Base-by-base conservation (phyloP, 192 early-diverging fungal genomes). In the Phlyctochytrium planicorne region DNA sequence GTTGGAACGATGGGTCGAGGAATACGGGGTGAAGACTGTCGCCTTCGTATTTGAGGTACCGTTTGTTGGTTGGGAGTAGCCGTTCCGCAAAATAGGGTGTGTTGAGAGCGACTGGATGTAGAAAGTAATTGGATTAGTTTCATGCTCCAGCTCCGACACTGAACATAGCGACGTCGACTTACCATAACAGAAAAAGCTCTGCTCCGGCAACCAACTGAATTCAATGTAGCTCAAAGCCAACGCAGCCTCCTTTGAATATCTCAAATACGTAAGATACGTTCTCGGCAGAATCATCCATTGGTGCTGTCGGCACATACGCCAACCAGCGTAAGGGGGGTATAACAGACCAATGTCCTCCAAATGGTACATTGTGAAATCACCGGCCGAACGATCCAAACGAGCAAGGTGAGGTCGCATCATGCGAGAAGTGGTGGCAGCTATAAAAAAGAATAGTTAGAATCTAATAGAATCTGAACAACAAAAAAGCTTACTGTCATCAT, bases 251-350 rank as follows among this genome's bases (percentile, higher is more conserved):
- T 34, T 52, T n/a, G 67, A 65, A 33, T 20, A 52, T 33, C 76
- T 35, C 12, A 72, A 24, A 33, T 62, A 72, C 56, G 60, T 35
- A 3, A 75, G 40, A 47, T 66, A 69, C 33, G 59, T 53, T 1
- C 67, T 61, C 17, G 72, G 52, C 4, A 78, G 34, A 31, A 78
- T 78, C 68, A 78, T 67, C 76, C 73, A 78, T 52, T 77, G 75
- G 55, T 77, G 75, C 17, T 77, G 71, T 52, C 68, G 68, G 30
- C 62, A 60, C 17, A 47, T 68, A 24, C 47, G 63, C 76, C 69
- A 78, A 65, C 59, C 59, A 30, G 69, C 62, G 57, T 65, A 71
- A 24, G 76, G 81, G 69, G 52, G 74, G 24, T 23, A 60, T 34
- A 60, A 52, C 37, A 70, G 20, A 3, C 70, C 81, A 32, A 76